Percentiles rank a stretch among this genome's conserved stretches.
Evolutionary conservation across 1,284 basidiomycete species (phyloP).

Genomic region (Schizophyllum amplum): DNA sequence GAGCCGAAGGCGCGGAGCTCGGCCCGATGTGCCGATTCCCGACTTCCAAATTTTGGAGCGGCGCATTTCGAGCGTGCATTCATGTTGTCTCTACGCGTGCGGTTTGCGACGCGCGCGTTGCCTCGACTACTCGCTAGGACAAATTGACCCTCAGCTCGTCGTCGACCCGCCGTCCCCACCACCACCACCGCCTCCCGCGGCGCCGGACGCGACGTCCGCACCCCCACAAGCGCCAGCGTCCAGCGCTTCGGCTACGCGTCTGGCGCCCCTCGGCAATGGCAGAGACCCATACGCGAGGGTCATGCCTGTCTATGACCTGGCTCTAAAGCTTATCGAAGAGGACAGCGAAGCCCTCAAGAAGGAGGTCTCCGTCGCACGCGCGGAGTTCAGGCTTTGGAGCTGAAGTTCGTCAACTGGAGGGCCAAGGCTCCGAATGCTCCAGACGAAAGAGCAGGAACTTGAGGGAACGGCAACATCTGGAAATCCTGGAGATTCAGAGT

Average conservation of each 20-base stretch:
- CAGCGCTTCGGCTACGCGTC: constrained; percentile 36
- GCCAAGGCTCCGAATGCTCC: constrained; percentile 22
- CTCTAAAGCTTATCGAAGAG: constrained; percentile 54
- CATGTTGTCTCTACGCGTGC: not conserved
- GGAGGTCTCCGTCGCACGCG: constrained; percentile 19
- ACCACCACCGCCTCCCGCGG: no score
- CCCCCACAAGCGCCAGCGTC: constrained; percentile 19
- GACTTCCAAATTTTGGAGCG: not conserved
- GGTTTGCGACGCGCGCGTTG: not conserved
- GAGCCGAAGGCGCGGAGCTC: not conserved
- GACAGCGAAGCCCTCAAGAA: constrained; percentile 33
- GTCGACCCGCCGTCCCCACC: not conserved
- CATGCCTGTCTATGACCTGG: constrained; percentile 79
- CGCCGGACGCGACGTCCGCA: not conserved
- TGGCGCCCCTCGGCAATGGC: constrained; percentile 51
- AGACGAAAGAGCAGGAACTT: constrained; percentile 29
- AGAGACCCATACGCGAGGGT: constrained; percentile 60
- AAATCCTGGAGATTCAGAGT: constrained; percentile 53
- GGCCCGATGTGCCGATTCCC: not conserved
- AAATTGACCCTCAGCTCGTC: not conserved
- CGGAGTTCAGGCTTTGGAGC: constrained; percentile 21
- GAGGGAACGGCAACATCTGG: constrained; percentile 27
- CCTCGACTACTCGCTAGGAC: not conserved
- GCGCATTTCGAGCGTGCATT: not conserved
- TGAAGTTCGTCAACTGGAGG: constrained; percentile 24